phyloP scores from a whole-genome alignment of 176 grass and related monocot species.

The Metroxylon sagu region DNA sequence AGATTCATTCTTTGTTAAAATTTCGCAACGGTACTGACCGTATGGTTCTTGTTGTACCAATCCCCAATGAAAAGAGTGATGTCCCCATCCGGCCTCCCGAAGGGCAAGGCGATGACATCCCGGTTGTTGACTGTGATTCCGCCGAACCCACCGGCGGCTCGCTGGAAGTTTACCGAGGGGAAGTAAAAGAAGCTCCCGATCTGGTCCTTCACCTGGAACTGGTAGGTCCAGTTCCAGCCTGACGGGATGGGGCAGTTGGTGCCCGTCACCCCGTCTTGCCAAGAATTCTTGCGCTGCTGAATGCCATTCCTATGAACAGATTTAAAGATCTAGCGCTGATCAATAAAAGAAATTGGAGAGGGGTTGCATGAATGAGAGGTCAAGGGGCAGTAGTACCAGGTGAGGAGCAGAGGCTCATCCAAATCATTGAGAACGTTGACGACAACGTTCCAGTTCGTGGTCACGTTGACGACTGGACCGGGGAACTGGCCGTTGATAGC shows the following conservation, averaged over 20 bases:
- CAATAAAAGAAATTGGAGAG: background rate
- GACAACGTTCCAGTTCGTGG: conserved; percentile 26
- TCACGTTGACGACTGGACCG: conserved; percentile 18
- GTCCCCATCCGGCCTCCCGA: conserved; percentile 14
- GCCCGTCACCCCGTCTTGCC: conserved; percentile 23
- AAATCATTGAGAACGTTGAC: conserved; percentile 26
- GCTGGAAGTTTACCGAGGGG: conserved; percentile 13
- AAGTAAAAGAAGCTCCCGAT: conserved; percentile 27
- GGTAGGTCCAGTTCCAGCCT: conserved; percentile 27
- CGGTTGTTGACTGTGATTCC: conserved; percentile 26
- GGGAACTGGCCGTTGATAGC: conserved; percentile 16
- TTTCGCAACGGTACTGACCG: background rate
- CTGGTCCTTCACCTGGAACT: conserved; percentile 29
- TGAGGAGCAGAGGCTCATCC: conserved; percentile 18
- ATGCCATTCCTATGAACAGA: conserved; percentile 13
- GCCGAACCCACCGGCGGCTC: conserved; percentile 19
- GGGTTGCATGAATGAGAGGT: background rate
- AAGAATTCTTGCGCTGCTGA: conserved; percentile 26
- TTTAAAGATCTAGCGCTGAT: background rate
- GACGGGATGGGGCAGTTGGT: conserved; percentile 23
- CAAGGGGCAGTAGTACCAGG: background rate
- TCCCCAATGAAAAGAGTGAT: conserved; percentile 22
- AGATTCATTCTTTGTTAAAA: too few relatives aligned
- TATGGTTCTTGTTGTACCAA: conserved; percentile 24
- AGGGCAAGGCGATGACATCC: conserved; percentile 16